These are phyloP conservation scores for Colletotrichum tofieldiae DNA, from an alignment of 2,329 filamentous ascomycete genomes.

Conservation along the genomic window DNA sequence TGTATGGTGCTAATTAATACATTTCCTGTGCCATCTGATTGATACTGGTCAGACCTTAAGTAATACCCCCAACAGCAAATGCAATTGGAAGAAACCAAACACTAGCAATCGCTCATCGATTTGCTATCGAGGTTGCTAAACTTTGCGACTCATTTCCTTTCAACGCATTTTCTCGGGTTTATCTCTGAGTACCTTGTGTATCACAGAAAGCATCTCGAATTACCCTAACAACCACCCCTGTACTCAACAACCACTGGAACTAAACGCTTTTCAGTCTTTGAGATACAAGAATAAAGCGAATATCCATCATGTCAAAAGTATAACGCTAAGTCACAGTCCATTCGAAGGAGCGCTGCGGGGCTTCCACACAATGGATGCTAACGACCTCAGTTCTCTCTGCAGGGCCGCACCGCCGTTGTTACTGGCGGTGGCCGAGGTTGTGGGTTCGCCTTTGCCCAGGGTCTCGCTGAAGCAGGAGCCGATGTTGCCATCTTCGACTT, in stretches of 20 bases:
- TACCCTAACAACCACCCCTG: not conserved
- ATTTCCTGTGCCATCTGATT: not conserved
- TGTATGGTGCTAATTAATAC: too few relatives aligned
- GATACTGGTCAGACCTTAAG: too few relatives aligned
- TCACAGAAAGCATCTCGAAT: not conserved
- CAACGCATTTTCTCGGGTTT: not conserved
- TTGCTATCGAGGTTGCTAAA: not conserved
- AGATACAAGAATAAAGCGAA: not conserved
- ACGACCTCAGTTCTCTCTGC: slow-evolving; percentile 60
- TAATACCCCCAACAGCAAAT: not conserved
- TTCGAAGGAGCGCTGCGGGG: too few relatives aligned
- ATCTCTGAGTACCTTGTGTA: too few relatives aligned
- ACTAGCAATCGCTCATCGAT: not conserved
- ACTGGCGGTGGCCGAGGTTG: slow-evolving; percentile 64
- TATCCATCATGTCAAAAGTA: not conserved
- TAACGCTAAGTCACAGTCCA: not conserved
- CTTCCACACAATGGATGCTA: not conserved
- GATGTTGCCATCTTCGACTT: slow-evolving; percentile 37
- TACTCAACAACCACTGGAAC: too few relatives aligned
- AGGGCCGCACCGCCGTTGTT: slow-evolving; percentile 62
- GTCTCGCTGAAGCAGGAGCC: slow-evolving; percentile 34
- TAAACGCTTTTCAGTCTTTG: not conserved
- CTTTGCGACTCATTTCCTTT: not conserved
- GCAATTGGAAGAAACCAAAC: not conserved
- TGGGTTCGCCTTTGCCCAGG: slow-evolving; percentile 51